These are phyloP conservation scores for Phytophthora meadii DNA, from an alignment of 352 stramenopile species.

Conservation along the genomic window DNA sequence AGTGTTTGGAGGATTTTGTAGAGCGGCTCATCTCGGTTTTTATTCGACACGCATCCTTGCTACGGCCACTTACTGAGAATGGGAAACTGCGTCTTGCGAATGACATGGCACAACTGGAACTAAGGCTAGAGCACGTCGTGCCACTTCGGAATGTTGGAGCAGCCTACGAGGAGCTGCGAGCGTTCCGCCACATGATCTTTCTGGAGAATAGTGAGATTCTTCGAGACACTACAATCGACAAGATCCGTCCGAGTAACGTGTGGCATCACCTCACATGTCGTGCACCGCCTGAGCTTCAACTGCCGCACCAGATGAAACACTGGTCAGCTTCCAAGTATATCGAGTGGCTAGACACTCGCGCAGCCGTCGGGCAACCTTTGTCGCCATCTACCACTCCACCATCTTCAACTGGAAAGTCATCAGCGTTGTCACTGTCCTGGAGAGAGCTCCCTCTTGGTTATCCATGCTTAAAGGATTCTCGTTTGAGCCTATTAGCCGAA, in stretches of 20 bases:
- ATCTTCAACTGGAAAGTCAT: slow-evolving; percentile 28
- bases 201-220: slow-evolving; percentile 68
- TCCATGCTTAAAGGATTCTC: slow-evolving; percentile 66
- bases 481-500: slow-evolving; percentile 60
- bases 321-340: slow-evolving; percentile 82
- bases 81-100: slow-evolving; percentile 84
- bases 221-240: slow-evolving; percentile 78
- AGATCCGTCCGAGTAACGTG: slow-evolving; percentile 85
- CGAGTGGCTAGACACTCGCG: slow-evolving; percentile 78
- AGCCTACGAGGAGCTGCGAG: slow-evolving; percentile 77
- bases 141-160: slow-evolving; percentile 65
- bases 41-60: slow-evolving; percentile 72
- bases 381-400: slow-evolving; percentile 29
- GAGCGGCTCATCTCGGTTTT: slow-evolving; percentile 81
- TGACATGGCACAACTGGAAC: slow-evolving; percentile 87
- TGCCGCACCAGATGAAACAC: slow-evolving; percentile 80
- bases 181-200: slow-evolving; percentile 88
- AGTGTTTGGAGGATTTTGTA: slow-evolving; percentile 73
- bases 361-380: slow-evolving; percentile 32
- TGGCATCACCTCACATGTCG: slow-evolving; percentile 86
- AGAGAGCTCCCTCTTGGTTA: slow-evolving; percentile 69
- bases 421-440: slow-evolving; percentile 29
- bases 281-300: slow-evolving; percentile 69
- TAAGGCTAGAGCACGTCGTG: slow-evolving; percentile 66
- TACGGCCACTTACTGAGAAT: slow-evolving; percentile 76